Percentiles rank a stretch among this genome's conserved stretches.
phyloP scores from a whole-genome alignment of 2,329 filamentous ascomycete species.

The Pseudodiploospora longispora region DNA sequence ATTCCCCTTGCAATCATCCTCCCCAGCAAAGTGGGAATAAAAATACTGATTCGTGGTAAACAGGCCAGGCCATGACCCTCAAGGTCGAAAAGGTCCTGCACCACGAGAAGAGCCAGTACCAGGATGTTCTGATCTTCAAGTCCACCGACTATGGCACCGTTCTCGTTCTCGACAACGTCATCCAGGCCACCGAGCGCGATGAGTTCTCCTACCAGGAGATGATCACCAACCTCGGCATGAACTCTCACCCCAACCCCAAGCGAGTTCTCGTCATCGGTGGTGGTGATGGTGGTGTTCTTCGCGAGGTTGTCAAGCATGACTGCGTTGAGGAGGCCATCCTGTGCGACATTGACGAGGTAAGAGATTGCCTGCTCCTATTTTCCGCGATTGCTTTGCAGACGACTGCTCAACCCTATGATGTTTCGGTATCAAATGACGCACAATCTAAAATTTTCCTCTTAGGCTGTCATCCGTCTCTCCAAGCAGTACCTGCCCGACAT shows the following conservation, averaged over 20 bases:
- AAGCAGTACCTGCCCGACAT: slow-evolving; percentile 96
- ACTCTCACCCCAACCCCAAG: slow-evolving; percentile 96
- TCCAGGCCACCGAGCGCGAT: slow-evolving; percentile 96
- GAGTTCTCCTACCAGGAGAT: slow-evolving; percentile 99
- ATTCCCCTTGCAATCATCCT: slow-evolving; percentile 1
- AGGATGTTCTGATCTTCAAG: slow-evolving; percentile 98
- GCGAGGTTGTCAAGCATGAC: slow-evolving; percentile 98
- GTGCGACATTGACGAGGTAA: slow-evolving; percentile 94
- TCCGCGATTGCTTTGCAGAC: background rate
- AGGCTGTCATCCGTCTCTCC: slow-evolving; percentile 94
- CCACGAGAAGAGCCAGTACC: slow-evolving; percentile 99
- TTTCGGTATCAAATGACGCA: too few species aligned
- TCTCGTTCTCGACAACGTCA: slow-evolving; percentile 95
- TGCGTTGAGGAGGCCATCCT: slow-evolving; percentile 91
- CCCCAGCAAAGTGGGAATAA: too few species aligned
- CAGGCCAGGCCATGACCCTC: slow-evolving; percentile 94
- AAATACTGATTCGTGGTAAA: background rate
- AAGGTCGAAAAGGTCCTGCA: slow-evolving; percentile 96
- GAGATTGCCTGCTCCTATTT: background rate
- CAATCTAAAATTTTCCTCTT: background rate
- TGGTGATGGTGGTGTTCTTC: slow-evolving; percentile 93
- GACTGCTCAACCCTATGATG: background rate
- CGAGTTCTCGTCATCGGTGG: slow-evolving; percentile 97
- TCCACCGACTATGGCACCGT: slow-evolving; percentile 95
- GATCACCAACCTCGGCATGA: slow-evolving; percentile 98